A percentile compares a stretch with the other conserved stretches of the same genome.
phyloP scores from a whole-genome alignment of 2,329 filamentous ascomycete genomes.

The Trichoderma lentiforme region DNA sequence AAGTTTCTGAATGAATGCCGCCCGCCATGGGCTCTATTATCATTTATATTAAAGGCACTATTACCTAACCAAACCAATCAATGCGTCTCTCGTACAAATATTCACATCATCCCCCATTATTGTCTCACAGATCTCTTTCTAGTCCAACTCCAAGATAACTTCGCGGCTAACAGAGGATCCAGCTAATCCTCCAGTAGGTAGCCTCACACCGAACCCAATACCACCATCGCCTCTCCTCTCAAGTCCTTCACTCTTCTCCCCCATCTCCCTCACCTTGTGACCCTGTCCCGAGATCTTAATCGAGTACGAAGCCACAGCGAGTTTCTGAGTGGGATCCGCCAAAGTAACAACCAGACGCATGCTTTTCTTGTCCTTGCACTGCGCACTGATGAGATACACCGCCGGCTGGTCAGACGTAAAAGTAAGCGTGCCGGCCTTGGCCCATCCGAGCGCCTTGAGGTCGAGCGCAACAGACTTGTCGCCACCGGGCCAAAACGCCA shows the following conservation, averaged over 20 bases:
- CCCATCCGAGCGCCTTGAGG: slow-evolving; percentile 22
- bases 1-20: background rate
- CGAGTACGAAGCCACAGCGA: slow-evolving; percentile 13
- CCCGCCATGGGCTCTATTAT: background rate
- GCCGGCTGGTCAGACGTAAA: slow-evolving; percentile 21
- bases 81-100: background rate
- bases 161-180: slow-evolving; percentile 22
- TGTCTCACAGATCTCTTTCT: background rate
- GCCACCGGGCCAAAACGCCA: slow-evolving; percentile 26
- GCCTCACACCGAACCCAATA: slow-evolving; percentile 14
- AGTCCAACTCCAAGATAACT: slow-evolving; percentile 6
- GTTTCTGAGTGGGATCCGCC: slow-evolving; percentile 25
- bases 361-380: slow-evolving; percentile 6
- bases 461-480: slow-evolving; percentile 19
- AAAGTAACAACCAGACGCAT: slow-evolving; percentile 18
- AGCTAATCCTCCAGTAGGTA: slow-evolving; percentile 22
- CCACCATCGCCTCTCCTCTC: background rate
- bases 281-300: slow-evolving; percentile 4
- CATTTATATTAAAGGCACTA: background rate
- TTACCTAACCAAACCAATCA: background rate
- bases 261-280: background rate
- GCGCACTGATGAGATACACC: slow-evolving; percentile 19
- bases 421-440: slow-evolving; percentile 19
- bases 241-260: background rate
- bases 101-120: background rate